These are phyloP conservation scores for Nothopassalora personata DNA, from an alignment of 2,329 filamentous ascomycete species.

Conservation along the genomic window DNA sequence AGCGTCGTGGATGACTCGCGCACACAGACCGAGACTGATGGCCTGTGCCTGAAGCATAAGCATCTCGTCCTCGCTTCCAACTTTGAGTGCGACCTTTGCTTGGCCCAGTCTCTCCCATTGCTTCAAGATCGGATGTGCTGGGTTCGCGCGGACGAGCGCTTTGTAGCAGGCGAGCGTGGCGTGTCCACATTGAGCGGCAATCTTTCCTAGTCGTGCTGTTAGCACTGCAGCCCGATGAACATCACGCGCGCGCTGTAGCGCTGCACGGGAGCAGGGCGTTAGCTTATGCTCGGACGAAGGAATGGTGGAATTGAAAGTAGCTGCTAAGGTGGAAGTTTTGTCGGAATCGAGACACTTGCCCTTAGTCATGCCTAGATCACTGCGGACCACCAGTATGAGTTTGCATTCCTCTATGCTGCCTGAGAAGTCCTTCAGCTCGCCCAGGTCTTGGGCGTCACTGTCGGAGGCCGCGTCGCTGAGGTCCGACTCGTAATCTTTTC, in stretches of 20 bases:
- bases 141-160: constrained; percentile 54
- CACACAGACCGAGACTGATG: constrained; percentile 75
- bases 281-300: neutral
- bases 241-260: neutral
- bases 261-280: neutral
- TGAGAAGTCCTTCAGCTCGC: constrained; percentile 44
- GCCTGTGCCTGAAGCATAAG: constrained; percentile 75
- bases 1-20: constrained; percentile 89
- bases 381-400: constrained; percentile 84
- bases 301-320: neutral
- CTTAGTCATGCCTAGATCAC: constrained; percentile 95
- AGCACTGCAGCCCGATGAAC: constrained; percentile 34
- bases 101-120: constrained; percentile 76
- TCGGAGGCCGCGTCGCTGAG: constrained; percentile 24
- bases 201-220: constrained; percentile 64
- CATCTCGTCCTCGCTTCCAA: constrained; percentile 75
- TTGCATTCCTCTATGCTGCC: constrained; percentile 76
- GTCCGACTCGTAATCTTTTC: constrained; percentile 36
- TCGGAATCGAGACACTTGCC: constrained; percentile 48
- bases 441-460: constrained; percentile 37
- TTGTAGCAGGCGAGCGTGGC: constrained; percentile 99
- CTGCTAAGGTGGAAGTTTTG: constrained; percentile 4
- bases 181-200: constrained; percentile 89
- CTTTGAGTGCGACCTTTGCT: constrained; percentile 68
- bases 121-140: constrained; percentile 60